Evolutionary conservation across 352 stramenopile species (phyloP).

Genomic region (Globisporangium iwayamae): DNA sequence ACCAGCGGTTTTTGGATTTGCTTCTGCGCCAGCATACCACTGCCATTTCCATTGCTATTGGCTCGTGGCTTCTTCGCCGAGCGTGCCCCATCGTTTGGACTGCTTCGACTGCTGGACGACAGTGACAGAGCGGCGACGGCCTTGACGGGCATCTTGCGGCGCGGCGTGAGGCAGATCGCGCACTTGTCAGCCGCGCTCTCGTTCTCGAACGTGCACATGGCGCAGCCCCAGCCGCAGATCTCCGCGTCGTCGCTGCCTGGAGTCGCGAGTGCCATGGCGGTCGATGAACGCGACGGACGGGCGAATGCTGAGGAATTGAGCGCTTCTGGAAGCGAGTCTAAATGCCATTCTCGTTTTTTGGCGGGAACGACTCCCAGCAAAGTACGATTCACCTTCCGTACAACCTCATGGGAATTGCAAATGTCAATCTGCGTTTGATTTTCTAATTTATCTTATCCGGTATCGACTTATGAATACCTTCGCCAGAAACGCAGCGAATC

Average conservation of each 20-base stretch:
- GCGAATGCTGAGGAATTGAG: background rate
- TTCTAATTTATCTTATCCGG: background rate
- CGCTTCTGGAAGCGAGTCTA: background rate
- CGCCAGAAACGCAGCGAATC: background rate
- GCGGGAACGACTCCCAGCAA: background rate
- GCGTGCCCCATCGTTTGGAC: background rate
- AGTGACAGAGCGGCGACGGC: background rate
- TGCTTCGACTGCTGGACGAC: background rate
- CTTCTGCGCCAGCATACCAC: slow-evolving; percentile 8
- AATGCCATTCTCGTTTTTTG: background rate
- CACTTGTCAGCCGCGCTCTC: slow-evolving; percentile 29
- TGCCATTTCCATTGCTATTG: background rate
- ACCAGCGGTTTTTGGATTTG: slow-evolving; percentile 41
- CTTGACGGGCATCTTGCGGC: slow-evolving; percentile 1
- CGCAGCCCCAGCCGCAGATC: slow-evolving; percentile 47
- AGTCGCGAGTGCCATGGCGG: background rate
- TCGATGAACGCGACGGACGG: background rate
- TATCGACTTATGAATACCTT: too few species aligned
- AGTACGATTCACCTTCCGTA: background rate
- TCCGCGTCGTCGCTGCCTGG: background rate
- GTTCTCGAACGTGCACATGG: slow-evolving; percentile 78
- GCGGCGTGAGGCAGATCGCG: slow-evolving; percentile 43
- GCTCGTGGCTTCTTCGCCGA: slow-evolving; percentile 18
- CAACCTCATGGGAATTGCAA: too few species aligned
- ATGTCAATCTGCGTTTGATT: background rate